Percentiles rank a stretch among this genome's conserved stretches.
phyloP scores from a whole-genome alignment of 768 basidiomycete species.

The Mrakia hoshinonis region DNA sequence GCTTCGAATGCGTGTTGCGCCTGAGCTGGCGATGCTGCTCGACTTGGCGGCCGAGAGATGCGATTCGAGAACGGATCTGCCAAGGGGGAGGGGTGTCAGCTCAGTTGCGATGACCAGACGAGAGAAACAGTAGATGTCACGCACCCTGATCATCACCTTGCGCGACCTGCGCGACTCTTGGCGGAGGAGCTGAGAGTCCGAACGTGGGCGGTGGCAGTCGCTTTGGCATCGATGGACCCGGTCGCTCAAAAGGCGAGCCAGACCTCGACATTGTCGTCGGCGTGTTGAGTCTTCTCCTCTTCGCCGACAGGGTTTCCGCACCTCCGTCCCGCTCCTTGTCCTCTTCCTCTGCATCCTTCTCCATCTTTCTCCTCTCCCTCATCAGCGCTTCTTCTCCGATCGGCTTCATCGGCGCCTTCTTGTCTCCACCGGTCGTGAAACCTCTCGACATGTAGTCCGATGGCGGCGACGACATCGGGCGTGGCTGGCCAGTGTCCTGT shows the following conservation, averaged over 20 bases:
- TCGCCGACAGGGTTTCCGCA: not conserved
- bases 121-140: not conserved
- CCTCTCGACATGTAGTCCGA: constrained; percentile 5
- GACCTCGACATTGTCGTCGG: not conserved
- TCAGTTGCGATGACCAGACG: not conserved
- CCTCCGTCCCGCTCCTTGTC: not conserved
- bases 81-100: not conserved
- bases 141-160: constrained; percentile 1
- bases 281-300: constrained; percentile 7
- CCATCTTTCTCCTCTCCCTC: not conserved
- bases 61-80: not conserved
- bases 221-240: not conserved
- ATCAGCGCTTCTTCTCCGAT: constrained; percentile 2
- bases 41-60: not conserved
- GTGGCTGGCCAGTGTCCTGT: not conserved
- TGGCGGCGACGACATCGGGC: not conserved
- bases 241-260: not conserved
- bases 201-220: not conserved
- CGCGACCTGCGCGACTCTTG: not conserved
- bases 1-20: not conserved
- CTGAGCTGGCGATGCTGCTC: not conserved
- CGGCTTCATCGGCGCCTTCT: not conserved
- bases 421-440: not conserved
- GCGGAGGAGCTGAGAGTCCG: not conserved
- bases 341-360: not conserved